Conservation (phyloP, 2,329 filamentous ascomycete species). For the Fusarium sp. region DNA sequence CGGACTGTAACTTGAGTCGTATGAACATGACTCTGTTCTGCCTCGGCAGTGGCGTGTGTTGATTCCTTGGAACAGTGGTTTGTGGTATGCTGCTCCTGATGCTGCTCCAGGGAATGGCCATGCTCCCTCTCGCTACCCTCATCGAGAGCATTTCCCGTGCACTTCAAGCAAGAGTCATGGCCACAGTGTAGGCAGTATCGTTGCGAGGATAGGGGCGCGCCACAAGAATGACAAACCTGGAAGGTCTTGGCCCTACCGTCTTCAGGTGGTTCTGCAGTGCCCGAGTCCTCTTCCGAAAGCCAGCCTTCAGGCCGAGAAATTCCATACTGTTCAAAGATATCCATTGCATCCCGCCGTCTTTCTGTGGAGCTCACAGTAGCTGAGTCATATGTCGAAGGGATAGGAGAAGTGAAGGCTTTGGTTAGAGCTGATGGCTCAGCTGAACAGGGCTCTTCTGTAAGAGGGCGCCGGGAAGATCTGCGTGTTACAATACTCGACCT, state of each 20-base stretch:
- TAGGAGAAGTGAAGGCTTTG: neutral
- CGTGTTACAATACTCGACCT: neutral
- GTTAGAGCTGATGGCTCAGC: constrained; percentile 3
- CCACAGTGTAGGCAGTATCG: constrained; percentile 61
- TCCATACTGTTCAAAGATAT: constrained; percentile 61
- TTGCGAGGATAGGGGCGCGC: constrained; percentile 52
- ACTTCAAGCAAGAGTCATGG: constrained; percentile 63
- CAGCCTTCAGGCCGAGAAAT: constrained; percentile 60
- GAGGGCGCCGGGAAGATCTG: neutral
- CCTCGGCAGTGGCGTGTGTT: neutral
- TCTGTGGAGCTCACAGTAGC: constrained; percentile 50
- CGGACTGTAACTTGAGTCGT: constrained; percentile 1
- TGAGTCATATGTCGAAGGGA: constrained; percentile 27
- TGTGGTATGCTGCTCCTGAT: constrained; percentile 11
- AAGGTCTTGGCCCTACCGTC: constrained; percentile 40
- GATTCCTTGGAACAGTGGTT: constrained; percentile 2
- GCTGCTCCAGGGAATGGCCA: neutral
- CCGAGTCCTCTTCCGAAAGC: constrained; percentile 56
- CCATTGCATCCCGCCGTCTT: constrained; percentile 57
- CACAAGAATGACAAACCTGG: constrained; percentile 64
- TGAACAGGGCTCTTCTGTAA: constrained; percentile 3
- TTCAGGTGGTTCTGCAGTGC: constrained; percentile 21
- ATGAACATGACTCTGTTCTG: constrained; percentile 10
- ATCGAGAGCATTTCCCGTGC: constrained; percentile 51
- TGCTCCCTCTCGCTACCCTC: constrained; percentile 14